These are phyloP conservation scores for Cucurbita pepo DNA, from an alignment of 306 rosid genomes.

Conservation along the genomic window DNA sequence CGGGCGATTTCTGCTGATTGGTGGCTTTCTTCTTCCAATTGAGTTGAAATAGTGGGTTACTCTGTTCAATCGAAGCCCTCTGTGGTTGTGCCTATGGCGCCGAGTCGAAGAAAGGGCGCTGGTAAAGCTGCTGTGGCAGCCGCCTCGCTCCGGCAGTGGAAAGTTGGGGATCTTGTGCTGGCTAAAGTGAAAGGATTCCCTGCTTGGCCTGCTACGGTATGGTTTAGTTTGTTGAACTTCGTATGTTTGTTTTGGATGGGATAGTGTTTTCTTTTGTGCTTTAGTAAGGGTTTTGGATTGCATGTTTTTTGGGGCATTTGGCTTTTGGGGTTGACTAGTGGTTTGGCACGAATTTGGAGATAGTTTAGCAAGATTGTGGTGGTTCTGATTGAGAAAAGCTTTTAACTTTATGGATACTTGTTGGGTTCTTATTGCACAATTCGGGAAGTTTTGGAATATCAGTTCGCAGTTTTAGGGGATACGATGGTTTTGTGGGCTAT, in stretches of 20 bases:
- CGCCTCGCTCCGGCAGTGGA: constrained; percentile 83
- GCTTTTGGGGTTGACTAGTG: not conserved
- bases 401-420: not conserved
- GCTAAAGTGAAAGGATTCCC: constrained; percentile 95
- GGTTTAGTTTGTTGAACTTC: not conserved
- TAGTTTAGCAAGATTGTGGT: constrained; percentile 1
- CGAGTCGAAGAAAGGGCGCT: constrained; percentile 61
- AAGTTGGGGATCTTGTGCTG: constrained; percentile 91
- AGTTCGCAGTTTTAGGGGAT: not conserved
- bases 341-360: constrained; percentile 3
- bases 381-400: constrained; percentile 18
- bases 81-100: constrained; percentile 44
- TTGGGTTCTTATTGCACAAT: not conserved
- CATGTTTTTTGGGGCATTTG: constrained; percentile 12
- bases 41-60: constrained; percentile 19
- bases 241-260: not conserved
- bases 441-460: not conserved
- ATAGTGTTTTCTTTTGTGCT: not conserved
- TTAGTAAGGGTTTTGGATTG: constrained; percentile 15
- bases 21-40: constrained; percentile 13
- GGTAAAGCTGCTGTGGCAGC: constrained; percentile 68
- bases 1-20: constrained; percentile 26
- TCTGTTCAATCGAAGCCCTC: constrained; percentile 20
- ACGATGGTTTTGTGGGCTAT: not conserved
- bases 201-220: constrained; percentile 96